Base-by-base conservation (phyloP, 2,329 filamentous ascomycete species). In the Phialemoniopsis sp. region DNA sequence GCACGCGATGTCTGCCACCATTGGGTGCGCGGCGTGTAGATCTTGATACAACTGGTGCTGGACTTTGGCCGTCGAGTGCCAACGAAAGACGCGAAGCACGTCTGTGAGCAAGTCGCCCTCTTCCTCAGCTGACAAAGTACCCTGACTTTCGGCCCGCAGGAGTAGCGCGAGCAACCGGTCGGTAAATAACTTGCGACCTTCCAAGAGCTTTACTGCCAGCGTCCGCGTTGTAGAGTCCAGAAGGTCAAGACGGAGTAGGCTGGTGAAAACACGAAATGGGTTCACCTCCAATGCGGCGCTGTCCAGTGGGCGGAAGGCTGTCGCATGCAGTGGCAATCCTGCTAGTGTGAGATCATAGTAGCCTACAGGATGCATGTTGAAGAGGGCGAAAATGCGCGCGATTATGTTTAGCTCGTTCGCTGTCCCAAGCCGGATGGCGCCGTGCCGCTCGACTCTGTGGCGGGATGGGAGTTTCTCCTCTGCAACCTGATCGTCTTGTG, bases 261-360 rank as follows among this genome's bases (percentile, higher is more conserved):
- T 58, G 3, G 57, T 59, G 34, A 65, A 65, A 8, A 64, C 52
- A 7, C 61, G 56, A 39, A 76, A 75, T 0, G 71, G 70, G 37
- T 73, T 67, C 13, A 46, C 47, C 3, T 49, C 41, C 4, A 75
- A 53, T 0, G 65, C 57, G 3, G 53, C 46, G 1, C 43, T 37
- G 5, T 48, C 55, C 0, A 50, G 54, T 1, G 72, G 70, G 3
- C 73, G 64, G 43, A 77, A 77, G 8, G 64, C 68, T 0, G 72
- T 76, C 2, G 70, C 70, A 39, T 76, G 70, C 52, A 76, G 63
- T 0, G 72, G 73, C 13, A 77, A 55, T 0, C 64, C 63, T 4
- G 65, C 70, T 0, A 62, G 48, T 1, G 62, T 63, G 1, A 76
- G 57, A 39, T 77, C 70, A 43, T 76, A 76, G 47, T 76, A 75